Percentiles rank a stretch among this genome's conserved stretches.
Evolutionary conservation across 495 filamentous ascomycete genomes (phyloP).

Genomic region (Saxophila tyrrhenica): DNA sequence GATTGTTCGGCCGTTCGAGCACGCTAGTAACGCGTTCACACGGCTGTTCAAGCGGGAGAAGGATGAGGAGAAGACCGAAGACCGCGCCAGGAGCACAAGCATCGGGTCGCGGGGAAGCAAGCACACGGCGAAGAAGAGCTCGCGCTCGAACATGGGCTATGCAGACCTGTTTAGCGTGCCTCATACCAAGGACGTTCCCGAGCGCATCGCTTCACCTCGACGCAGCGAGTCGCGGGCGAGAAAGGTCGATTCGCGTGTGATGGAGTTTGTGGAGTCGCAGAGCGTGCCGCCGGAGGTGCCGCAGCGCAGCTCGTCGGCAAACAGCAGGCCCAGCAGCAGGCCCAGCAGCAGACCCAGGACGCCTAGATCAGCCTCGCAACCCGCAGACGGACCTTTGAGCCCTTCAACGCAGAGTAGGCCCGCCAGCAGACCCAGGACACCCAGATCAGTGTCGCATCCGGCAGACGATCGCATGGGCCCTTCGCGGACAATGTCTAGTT

Average conservation of each 20-base stretch:
- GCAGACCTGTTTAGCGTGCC: background rate
- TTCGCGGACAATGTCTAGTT: background rate
- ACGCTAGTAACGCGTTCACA: conserved; percentile 20
- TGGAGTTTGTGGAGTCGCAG: background rate
- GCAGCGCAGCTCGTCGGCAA: background rate
- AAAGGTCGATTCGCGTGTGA: background rate
- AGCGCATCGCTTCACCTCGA: no score
- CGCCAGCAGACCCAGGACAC: background rate
- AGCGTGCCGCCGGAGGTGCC: background rate
- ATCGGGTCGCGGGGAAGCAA: background rate
- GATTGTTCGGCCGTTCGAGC: conserved; percentile 17
- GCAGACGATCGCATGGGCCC: background rate
- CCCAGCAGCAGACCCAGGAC: background rate
- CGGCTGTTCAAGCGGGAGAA: conserved; percentile 13
- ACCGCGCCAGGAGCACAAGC: background rate
- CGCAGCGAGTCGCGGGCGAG: no score
- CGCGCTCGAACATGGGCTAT: background rate
- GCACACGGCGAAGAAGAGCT: background rate
- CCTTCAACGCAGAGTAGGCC: background rate
- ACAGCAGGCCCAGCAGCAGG: background rate
- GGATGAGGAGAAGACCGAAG: background rate
- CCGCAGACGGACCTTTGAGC: no score
- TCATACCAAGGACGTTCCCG: no score
- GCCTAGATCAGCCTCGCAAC: no score
- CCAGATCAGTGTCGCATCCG: background rate